phyloP scores from a whole-genome alignment of 2,329 filamentous ascomycete species.

The Penicillium sp. region DNA sequence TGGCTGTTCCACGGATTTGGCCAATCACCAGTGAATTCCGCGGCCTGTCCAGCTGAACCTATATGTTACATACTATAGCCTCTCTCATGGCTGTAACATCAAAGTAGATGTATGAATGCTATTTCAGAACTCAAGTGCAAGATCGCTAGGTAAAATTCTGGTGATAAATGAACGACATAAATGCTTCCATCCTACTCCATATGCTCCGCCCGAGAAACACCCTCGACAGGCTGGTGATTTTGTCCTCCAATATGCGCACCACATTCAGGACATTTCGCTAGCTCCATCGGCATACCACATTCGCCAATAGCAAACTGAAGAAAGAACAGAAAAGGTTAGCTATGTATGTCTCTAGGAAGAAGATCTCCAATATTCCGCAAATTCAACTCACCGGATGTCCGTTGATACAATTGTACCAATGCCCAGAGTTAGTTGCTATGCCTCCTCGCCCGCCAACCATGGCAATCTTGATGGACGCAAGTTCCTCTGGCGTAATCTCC shows the following conservation, averaged over 20 bases:
- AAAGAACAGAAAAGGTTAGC: not conserved
- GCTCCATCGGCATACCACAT: slow-evolving; percentile 27
- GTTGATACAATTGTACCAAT: slow-evolving; percentile 14
- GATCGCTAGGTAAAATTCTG: not conserved
- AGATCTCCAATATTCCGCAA: not conserved
- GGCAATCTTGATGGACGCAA: slow-evolving; percentile 8
- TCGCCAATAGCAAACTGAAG: slow-evolving; percentile 24
- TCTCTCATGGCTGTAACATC: not conserved
- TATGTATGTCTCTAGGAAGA: not conserved
- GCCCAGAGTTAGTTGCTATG: slow-evolving; percentile 11
- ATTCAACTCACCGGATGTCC: slow-evolving; percentile 10
- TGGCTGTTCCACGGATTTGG: not conserved
- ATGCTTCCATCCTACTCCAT: slow-evolving; percentile 5
- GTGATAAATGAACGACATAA: not conserved
- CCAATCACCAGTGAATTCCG: not conserved
- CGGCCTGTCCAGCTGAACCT: not conserved
- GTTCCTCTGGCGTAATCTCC: slow-evolving; percentile 6
- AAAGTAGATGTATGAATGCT: not conserved
- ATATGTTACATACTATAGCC: not conserved
- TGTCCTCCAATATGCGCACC: slow-evolving; percentile 7
- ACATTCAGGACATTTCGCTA: slow-evolving; percentile 19
- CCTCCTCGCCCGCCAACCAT: slow-evolving; percentile 9
- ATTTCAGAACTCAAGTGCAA: not conserved
- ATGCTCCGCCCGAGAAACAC: slow-evolving; percentile 5
- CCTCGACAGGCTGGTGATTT: slow-evolving; percentile 2